These are phyloP conservation scores for Solanum rostratum DNA, from an alignment of 257 asterid genomes.

Conservation along the genomic window DNA sequence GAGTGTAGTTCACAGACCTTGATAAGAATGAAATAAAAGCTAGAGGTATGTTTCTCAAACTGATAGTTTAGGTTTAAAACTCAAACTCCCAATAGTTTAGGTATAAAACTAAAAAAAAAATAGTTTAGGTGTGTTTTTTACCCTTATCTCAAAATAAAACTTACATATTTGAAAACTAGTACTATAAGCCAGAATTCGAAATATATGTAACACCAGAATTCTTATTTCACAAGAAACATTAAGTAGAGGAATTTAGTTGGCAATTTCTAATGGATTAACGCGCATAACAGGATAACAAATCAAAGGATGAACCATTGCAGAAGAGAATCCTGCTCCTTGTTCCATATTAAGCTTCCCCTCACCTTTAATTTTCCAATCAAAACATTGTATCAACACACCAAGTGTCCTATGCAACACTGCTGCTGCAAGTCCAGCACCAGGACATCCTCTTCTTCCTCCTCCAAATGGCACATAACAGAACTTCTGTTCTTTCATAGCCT, in stretches of 20 bases:
- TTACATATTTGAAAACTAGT: too few relatives aligned
- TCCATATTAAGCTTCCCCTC: constrained; percentile 11
- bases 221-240: not conserved
- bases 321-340: constrained; percentile 16
- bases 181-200: too few relatives aligned
- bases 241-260: not conserved
- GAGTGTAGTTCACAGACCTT: too few relatives aligned
- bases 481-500: constrained; percentile 14
- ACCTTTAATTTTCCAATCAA: constrained; percentile 17
- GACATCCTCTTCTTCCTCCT: constrained; percentile 20
- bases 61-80: too few relatives aligned
- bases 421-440: constrained; percentile 8
- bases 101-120: too few relatives aligned
- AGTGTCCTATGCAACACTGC: constrained; percentile 10
- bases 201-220: not conserved
- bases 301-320: constrained; percentile 19
- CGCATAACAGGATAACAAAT: constrained; percentile 10
- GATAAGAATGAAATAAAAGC: too few relatives aligned
- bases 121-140: too few relatives aligned
- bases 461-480: constrained; percentile 21
- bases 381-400: constrained; percentile 15
- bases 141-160: too few relatives aligned
- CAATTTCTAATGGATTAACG: not conserved
- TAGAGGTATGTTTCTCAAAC: too few relatives aligned
- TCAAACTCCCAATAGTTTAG: too few relatives aligned